Evolutionary conservation across 2,329 filamentous ascomycete genomes (phyloP).

Genomic region (Aspergillus alliaceus): DNA sequence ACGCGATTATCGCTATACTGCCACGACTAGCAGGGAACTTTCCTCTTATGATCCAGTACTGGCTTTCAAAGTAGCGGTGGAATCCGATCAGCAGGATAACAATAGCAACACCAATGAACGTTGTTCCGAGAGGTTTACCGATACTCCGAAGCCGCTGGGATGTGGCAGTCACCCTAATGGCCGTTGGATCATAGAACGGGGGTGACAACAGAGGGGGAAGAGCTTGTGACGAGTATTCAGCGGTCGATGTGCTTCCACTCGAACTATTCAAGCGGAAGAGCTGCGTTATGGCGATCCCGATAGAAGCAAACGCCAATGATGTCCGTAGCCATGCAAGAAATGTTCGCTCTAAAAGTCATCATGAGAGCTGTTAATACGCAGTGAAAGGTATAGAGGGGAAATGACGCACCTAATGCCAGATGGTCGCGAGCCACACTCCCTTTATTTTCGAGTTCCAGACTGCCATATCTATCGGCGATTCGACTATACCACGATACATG

Average conservation of each 20-base stretch:
- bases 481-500: constrained; percentile 47
- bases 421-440: constrained; percentile 66
- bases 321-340: constrained; percentile 69
- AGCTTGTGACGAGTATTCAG: constrained; percentile 15
- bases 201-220: constrained; percentile 22
- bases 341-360: constrained; percentile 55
- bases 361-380: neutral
- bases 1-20: constrained; percentile 59
- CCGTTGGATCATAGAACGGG: constrained; percentile 16
- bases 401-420: constrained; percentile 57
- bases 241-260: constrained; percentile 4
- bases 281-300: constrained; percentile 66
- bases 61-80: constrained; percentile 65
- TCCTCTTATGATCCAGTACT: constrained; percentile 66
- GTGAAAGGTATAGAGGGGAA: neutral
- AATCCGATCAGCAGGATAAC: constrained; percentile 63
- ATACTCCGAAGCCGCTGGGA: constrained; percentile 47
- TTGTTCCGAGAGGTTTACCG: constrained; percentile 63
- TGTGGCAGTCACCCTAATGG: constrained; percentile 16
- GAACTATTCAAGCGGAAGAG: constrained; percentile 64
- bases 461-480: constrained; percentile 60
- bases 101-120: constrained; percentile 62
- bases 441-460: constrained; percentile 65
- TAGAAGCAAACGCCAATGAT: constrained; percentile 64
- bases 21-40: constrained; percentile 66